Evolutionary conservation across 768 basidiomycete species (phyloP).

Genomic region (Trametes cubensis): DNA sequence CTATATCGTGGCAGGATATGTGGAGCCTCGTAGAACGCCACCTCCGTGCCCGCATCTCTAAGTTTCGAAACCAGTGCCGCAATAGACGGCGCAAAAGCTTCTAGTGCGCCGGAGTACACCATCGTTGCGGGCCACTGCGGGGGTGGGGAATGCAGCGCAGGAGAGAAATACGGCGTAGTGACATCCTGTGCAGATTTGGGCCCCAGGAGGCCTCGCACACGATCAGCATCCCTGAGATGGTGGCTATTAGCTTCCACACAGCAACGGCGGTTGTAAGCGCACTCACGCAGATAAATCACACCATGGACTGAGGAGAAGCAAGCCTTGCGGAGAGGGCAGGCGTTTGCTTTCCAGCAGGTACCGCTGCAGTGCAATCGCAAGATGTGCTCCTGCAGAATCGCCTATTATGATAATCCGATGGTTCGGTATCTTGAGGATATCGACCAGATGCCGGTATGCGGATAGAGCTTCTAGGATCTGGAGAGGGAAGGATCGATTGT

Average conservation of each 20-base stretch:
- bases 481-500: slow-evolving; percentile 59
- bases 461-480: slow-evolving; percentile 75
- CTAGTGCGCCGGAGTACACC: slow-evolving; percentile 11
- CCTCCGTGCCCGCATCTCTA: neutral
- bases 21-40: neutral
- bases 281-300: slow-evolving; percentile 17
- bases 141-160: slow-evolving; percentile 11
- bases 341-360: slow-evolving; percentile 55
- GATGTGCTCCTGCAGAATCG: slow-evolving; percentile 80
- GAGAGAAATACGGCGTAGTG: slow-evolving; percentile 15
- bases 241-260: neutral
- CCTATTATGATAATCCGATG: slow-evolving; percentile 67
- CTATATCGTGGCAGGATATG: slow-evolving; percentile 13
- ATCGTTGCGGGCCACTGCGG: slow-evolving; percentile 18
- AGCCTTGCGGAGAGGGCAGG: slow-evolving; percentile 8
- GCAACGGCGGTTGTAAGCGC: too few species aligned
- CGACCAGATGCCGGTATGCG: slow-evolving; percentile 73
- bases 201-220: slow-evolving; percentile 2
- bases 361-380: slow-evolving; percentile 63
- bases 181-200: neutral
- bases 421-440: slow-evolving; percentile 55
- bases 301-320: slow-evolving; percentile 21
- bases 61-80: neutral
- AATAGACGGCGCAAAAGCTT: slow-evolving; percentile 14
- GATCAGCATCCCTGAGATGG: slow-evolving; percentile 6